These are phyloP conservation scores for Lipomyces japonicus DNA, from an alignment of 805 yeast species.

Conservation along the genomic window DNA sequence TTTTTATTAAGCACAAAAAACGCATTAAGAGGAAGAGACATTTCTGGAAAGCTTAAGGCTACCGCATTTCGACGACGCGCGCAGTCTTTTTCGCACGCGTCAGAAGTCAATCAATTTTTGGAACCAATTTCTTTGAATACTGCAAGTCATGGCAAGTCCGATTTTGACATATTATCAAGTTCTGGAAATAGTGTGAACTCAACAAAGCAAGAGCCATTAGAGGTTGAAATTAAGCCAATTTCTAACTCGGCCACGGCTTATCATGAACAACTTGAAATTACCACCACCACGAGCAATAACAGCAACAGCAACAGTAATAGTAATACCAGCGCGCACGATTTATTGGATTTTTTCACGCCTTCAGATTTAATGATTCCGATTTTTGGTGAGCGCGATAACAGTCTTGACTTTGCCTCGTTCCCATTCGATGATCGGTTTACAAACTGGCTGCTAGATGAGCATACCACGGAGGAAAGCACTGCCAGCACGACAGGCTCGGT, in stretches of 20 bases:
- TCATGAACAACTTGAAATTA: not conserved
- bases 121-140: no score
- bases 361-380: slow-evolving; percentile 18
- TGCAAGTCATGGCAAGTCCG: no score
- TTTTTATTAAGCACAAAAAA: no score
- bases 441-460: slow-evolving; percentile 20
- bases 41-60: no score
- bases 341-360: slow-evolving; percentile 1
- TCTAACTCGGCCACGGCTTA: not conserved
- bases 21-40: no score
- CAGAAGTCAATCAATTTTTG: no score
- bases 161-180: no score
- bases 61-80: no score
- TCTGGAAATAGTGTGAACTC: no score
- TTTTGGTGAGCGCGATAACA: slow-evolving; percentile 21
- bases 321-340: not conserved
- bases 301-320: not conserved
- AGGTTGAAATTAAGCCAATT: not conserved
- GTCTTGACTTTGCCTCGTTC: slow-evolving; percentile 19
- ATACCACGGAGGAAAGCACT: slow-evolving; percentile 6
- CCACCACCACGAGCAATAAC: not conserved
- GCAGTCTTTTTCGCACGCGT: no score
- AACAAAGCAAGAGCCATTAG: no score
- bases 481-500: slow-evolving; percentile 4
- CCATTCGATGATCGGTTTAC: slow-evolving; percentile 25